Evolutionary conservation across 2,329 filamentous ascomycete genomes (phyloP).

Genomic region (Trichoderma simmonsii): DNA sequence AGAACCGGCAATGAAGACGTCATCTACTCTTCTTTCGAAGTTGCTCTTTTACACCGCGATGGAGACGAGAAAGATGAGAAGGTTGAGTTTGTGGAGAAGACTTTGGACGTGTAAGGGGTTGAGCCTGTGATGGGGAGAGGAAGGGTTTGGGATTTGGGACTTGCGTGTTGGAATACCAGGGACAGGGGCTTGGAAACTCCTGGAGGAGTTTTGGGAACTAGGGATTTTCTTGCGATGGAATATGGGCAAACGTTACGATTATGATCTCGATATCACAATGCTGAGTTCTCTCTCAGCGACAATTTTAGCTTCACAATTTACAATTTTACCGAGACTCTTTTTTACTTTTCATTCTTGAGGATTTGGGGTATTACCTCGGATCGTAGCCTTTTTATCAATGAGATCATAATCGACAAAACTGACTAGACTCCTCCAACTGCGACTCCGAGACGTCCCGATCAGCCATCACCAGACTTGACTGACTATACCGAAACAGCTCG

Average conservation of each 20-base stretch:
- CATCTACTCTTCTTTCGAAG: slow-evolving; percentile 23
- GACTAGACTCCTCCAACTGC: not conserved
- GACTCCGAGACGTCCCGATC: not conserved
- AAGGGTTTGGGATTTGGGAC: not conserved
- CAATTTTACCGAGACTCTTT: not conserved
- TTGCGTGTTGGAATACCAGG: not conserved
- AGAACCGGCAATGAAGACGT: slow-evolving; percentile 22
- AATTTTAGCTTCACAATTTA: not conserved
- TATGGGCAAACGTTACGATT: slow-evolving; percentile 9
- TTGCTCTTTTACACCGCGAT: slow-evolving; percentile 22
- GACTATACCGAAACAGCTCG: not conserved
- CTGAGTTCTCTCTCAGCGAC: not conserved
- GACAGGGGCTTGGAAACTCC: not conserved
- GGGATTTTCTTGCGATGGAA: slow-evolving; percentile 1
- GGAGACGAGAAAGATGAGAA: slow-evolving; percentile 21
- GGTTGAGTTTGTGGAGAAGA: slow-evolving; percentile 15
- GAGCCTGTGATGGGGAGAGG: not conserved
- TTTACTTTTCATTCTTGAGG: not conserved
- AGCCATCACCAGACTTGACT: not conserved
- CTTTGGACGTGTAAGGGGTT: slow-evolving; percentile 6
- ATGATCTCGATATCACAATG: not conserved
- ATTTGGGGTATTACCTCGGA: not conserved
- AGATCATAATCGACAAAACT: not conserved
- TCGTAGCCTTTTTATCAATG: not conserved
- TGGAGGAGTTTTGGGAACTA: slow-evolving; percentile 11